A percentile compares a stretch with the other conserved stretches of the same genome.
phyloP scores from a whole-genome alignment of 441 rosid genomes.

The Adansonia gregorii region DNA sequence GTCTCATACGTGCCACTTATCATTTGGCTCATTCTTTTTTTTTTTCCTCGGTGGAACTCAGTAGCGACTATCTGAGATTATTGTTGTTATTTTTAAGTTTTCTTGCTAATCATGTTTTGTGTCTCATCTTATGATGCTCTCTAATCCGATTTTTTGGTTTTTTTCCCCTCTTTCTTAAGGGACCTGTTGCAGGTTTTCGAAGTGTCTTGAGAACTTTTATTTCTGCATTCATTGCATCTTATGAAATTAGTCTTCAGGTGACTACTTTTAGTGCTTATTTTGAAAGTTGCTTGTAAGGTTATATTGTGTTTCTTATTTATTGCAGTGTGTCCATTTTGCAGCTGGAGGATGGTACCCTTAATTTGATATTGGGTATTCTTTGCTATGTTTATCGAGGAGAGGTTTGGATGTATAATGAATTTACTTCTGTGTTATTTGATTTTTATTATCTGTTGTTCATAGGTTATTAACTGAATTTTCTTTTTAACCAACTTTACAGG shows the following conservation, averaged over 20 bases:
- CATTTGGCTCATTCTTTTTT: conserved; percentile 23
- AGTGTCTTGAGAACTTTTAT: conserved; percentile 87
- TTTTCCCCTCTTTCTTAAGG: conserved; percentile 45
- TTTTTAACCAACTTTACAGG: conserved; percentile 53
- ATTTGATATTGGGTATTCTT: conserved; percentile 84
- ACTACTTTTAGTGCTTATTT: conserved; percentile 21
- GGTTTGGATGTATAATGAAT: conserved; percentile 53
- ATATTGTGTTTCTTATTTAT: conserved; percentile 21
- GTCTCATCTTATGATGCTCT: conserved; percentile 22
- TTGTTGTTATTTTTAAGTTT: conserved; percentile 7
- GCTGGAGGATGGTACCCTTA: conserved; percentile 69
- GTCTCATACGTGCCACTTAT: conserved; percentile 28
- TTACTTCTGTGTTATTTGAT: conserved; percentile 26
- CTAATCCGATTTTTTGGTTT: conserved; percentile 16
- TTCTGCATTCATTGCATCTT: conserved; percentile 99
- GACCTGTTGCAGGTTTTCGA: conserved; percentile 76
- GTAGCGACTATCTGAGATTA: conserved; percentile 20
- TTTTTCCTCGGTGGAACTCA: conserved; percentile 6
- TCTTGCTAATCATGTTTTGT: conserved; percentile 7
- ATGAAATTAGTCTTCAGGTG: conserved; percentile 92
- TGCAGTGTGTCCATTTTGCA: conserved; percentile 45
- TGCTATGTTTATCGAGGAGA: conserved; percentile 90
- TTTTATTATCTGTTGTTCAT: conserved; percentile 20
- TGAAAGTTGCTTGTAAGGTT: conserved; percentile 16
- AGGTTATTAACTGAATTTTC: conserved; percentile 34